A percentile compares a stretch with the other conserved stretches of the same genome.
Conservation (phyloP, 495 filamentous ascomycete species). For the Neurospora sp. region DNA sequence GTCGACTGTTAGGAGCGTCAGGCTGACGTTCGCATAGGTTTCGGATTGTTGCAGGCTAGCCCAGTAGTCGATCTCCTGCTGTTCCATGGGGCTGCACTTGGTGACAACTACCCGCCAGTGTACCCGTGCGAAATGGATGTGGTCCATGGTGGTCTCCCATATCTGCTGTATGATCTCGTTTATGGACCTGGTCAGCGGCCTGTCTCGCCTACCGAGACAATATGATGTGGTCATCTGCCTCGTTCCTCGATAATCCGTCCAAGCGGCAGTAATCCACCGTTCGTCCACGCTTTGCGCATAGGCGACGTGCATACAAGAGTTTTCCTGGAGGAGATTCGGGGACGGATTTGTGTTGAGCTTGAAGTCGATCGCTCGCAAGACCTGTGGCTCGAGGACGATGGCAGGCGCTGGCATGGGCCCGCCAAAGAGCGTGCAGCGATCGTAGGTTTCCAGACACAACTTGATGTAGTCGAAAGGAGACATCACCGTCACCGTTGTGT, state of each 20-base stretch:
- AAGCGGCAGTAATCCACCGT: conserved; percentile 83
- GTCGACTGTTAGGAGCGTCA: conserved; percentile 58
- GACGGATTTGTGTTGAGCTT: conserved; percentile 57
- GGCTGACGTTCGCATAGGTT: conserved; percentile 34
- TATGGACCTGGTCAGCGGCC: conserved; percentile 43
- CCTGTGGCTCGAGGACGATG: conserved; percentile 60
- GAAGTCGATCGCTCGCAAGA: conserved; percentile 71
- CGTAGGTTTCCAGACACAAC: conserved; percentile 78
- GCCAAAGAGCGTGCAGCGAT: conserved; percentile 58
- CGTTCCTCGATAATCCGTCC: conserved; percentile 76
- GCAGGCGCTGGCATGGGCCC: conserved; percentile 52
- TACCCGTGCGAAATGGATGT: conserved; percentile 59
- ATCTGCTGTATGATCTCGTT: conserved; percentile 65
- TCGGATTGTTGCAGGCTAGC: conserved; percentile 29
- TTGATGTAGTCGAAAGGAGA: conserved; percentile 54
- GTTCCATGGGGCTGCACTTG: conserved; percentile 60
- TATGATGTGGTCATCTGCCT: conserved; percentile 73
- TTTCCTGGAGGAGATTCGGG: conserved; percentile 69
- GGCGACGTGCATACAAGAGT: conserved; percentile 75
- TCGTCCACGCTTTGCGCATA: conserved; percentile 74
- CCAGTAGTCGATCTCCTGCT: conserved; percentile 63
- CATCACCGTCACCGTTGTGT: conserved; percentile 54
- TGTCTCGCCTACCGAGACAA: conserved; percentile 58
- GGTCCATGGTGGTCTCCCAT: conserved; percentile 72
- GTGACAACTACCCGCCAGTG: conserved; percentile 75